Percentiles rank a stretch among this genome's conserved stretches.
Evolutionary conservation across 345 rosid genomes (phyloP).

Genomic region (Eucalyptus viminalis): DNA sequence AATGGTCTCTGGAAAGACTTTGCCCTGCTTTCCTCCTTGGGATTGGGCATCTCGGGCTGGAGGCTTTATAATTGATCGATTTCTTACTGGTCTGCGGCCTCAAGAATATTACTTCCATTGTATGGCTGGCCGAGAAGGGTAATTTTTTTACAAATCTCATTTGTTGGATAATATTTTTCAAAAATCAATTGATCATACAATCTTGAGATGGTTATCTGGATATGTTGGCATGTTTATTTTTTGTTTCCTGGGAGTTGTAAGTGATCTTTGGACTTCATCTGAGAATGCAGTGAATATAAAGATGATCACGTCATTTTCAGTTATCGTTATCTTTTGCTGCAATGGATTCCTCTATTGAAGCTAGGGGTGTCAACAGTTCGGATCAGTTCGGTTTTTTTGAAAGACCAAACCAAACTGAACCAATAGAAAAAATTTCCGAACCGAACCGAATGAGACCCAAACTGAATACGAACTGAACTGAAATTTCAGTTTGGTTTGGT

Average conservation of each 20-base stretch:
- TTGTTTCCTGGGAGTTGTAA: not conserved
- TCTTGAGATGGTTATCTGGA: not conserved
- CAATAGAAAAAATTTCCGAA: no score
- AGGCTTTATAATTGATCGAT: constrained; percentile 90
- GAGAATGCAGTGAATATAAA: not conserved
- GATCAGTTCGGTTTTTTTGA: no score
- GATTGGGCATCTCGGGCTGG: constrained; percentile 99
- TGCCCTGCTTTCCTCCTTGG: constrained; percentile 94
- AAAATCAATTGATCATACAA: not conserved
- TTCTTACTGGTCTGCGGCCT: constrained; percentile 98
- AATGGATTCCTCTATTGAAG: not conserved
- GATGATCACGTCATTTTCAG: not conserved
- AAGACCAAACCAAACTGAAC: no score
- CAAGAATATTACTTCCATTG: constrained; percentile 99
- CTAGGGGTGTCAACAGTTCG: no score
- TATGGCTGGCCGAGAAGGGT: constrained; percentile 99
- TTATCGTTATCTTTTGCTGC: not conserved
- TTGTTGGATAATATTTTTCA: not conserved
- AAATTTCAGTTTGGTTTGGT: no score
- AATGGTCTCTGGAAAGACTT: constrained; percentile 98
- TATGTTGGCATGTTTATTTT: not conserved
- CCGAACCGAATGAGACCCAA: no score
- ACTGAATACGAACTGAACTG: no score
- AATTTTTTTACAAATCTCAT: not conserved
- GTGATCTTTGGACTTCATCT: not conserved